phyloP scores from a whole-genome alignment of 1,284 basidiomycete species.

The Anthracocystis panici-leucophaei region DNA sequence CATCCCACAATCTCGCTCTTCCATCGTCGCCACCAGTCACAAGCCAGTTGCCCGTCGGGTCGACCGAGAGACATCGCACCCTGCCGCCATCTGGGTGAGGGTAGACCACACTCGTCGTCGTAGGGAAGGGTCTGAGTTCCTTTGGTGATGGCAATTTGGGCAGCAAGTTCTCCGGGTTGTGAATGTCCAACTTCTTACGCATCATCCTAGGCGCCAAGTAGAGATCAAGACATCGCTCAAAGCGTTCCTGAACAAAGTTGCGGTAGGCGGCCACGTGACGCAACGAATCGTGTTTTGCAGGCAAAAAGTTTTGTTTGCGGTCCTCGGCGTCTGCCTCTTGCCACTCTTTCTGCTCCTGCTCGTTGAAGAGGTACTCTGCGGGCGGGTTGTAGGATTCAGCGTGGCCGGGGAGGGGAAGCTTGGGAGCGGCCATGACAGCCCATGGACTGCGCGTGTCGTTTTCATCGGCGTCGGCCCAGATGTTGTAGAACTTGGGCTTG shows the following conservation, averaged over 20 bases:
- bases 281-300: constrained; percentile 85
- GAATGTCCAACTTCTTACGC: constrained; percentile 67
- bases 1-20: constrained; percentile 89
- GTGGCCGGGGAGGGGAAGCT: constrained; percentile 87
- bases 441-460: constrained; percentile 66
- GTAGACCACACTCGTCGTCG: constrained; percentile 81
- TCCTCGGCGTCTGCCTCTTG: constrained; percentile 88
- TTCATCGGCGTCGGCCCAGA: constrained; percentile 80
- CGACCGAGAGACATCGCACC: constrained; percentile 82
- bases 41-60: constrained; percentile 90
- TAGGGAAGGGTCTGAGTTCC: constrained; percentile 94
- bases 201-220: constrained; percentile 92
- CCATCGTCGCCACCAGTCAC: constrained; percentile 93
- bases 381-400: constrained; percentile 98
- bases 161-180: constrained; percentile 82
- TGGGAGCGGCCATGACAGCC: constrained; percentile 84
- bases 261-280: constrained; percentile 92
- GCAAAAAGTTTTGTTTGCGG: constrained; percentile 88
- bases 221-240: constrained; percentile 92
- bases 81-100: constrained; percentile 77
- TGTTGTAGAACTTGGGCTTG: constrained; percentile 84
- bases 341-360: constrained; percentile 86
- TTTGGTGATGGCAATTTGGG: constrained; percentile 95
- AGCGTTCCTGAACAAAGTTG: constrained; percentile 92
- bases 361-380: constrained; percentile 93